These are phyloP conservation scores for Mycosphaerella sp. DNA, from an alignment of 2,329 filamentous ascomycete genomes.

Conservation along the genomic window DNA sequence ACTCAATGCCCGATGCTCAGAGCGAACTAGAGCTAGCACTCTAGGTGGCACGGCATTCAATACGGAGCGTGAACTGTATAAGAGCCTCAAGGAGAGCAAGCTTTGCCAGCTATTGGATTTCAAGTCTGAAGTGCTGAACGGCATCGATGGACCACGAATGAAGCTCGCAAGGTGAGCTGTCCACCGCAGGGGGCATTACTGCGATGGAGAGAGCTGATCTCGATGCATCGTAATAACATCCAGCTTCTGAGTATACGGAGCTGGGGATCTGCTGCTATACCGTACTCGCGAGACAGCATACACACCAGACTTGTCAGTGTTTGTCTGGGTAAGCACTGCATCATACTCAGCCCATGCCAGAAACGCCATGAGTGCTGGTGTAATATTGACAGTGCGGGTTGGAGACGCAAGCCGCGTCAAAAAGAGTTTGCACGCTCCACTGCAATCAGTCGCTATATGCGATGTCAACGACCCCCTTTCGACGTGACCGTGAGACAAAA, in stretches of 20 bases:
- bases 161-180: background rate
- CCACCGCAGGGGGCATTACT: too few relatives aligned
- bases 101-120: background rate
- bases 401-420: background rate
- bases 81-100: background rate
- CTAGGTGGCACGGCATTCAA: slow-evolving; percentile 1
- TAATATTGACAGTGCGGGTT: too few relatives aligned
- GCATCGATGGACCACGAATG: background rate
- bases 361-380: too few relatives aligned
- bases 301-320: too few relatives aligned
- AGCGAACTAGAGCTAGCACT: background rate
- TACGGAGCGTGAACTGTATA: slow-evolving; percentile 2
- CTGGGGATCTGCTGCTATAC: too few relatives aligned
- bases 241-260: too few relatives aligned
- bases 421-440: background rate
- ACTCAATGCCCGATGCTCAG: background rate
- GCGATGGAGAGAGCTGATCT: too few relatives aligned
- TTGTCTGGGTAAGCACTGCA: too few relatives aligned
- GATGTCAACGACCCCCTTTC: background rate
- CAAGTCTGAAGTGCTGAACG: background rate
- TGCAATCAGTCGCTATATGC: background rate
- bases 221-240: too few relatives aligned
- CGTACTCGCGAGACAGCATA: too few relatives aligned
- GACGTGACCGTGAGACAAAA: slow-evolving; percentile 2
- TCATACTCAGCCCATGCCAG: too few relatives aligned